Base-by-base conservation (phyloP, 306 rosid genomes). In the Dalbergia oliveri region DNA sequence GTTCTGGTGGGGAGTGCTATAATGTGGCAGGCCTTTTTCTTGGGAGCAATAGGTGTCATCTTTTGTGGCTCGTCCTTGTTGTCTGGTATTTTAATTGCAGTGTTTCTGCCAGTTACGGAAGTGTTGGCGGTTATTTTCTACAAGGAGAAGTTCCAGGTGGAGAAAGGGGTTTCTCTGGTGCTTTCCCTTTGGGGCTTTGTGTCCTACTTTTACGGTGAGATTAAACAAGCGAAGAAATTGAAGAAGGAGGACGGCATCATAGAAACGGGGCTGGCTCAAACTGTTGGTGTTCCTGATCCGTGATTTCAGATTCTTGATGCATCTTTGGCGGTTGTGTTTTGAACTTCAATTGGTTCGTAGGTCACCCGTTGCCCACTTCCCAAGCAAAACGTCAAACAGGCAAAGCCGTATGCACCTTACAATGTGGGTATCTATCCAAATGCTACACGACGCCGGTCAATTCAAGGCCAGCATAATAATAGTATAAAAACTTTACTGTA, bases 31-130 rank as follows among this genome's bases (percentile, higher is more conserved):
- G 45, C 34, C 8, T 94, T 92, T 84, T 94, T 91, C 80, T 10
- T 94, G 63, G 98, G 97, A 61, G 90, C 91, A 0, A 79, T 92
- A 3, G 98, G 97, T 50, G 81, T 94, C 4, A 73, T 92, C 45
- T 94, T 89, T 39, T 91, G 90, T 67, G 85, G 89, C 0, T 92
- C 97, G 0, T 92, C 98, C 10, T 58, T 92, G 57, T 35, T 92
- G 0, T 92, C 97, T 0, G 98, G 82, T 1, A 83, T 94, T 34
- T 34, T 90, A 2, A 89, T 94, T 2, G 86, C 97, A 0, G 87
- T 85, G 9, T 58, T 83, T 4, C 81, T 94, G 1, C 99, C 97
- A 0, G 44, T 90, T 0, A 90, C 91, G 0, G 95, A 94, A 80
- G 57, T 91, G 3, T 66, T 91, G 8, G 97, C 94, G 0, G 94